Evolutionary conservation across 2,329 filamentous ascomycete species (phyloP), one percentile per base, ranked within the genome.

Genomic region (Lizonia empirigonia): DNA sequence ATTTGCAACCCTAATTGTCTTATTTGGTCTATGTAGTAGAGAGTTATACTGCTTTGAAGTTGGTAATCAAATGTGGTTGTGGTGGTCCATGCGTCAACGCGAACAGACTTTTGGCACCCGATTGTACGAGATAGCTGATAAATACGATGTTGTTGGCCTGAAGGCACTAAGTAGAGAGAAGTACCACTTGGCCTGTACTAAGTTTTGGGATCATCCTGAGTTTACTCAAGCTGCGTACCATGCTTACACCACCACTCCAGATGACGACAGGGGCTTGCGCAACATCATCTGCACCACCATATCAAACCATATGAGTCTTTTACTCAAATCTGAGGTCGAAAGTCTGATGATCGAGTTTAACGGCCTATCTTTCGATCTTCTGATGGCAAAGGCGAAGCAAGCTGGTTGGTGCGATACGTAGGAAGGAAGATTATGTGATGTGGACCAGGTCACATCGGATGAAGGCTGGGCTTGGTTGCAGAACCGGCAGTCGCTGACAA

Each of bases 241-340:
- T 12, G 58, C 44, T 1, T 72, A 67, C 27, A 60, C 52, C 8
- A 60, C 57, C 0, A 72, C 68, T 1, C 55, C 60, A 0, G 55
- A 67, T 1, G n/a, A 50, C 0, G 65, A 73, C 48, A 67, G 63
- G 23, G 69, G 63, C 3, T 50, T 74, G 39, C 56, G 70, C n/a
- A 54, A 68, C 19, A 58, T 66, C 3, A 60, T 71, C 4, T 51
- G 58, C 8, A 49, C 63, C 10, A 68, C 55, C 0, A 56, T 73
- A 5, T 50, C 57, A 2, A 51, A 55, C 35, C 63, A 69, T 32
- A 48, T 60, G 20, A 16, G n/a, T 1, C 27, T 59, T 0, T 16
- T 60, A 6, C 50, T 44, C 0, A 53, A 60, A 12, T 44, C 53
- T 2, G 51, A 45, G 8, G 34, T 59, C 0, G 33, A 53, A 18